These are phyloP conservation scores for Gossypium lobatum DNA, from an alignment of 441 rosid species.

Conservation along the genomic window DNA sequence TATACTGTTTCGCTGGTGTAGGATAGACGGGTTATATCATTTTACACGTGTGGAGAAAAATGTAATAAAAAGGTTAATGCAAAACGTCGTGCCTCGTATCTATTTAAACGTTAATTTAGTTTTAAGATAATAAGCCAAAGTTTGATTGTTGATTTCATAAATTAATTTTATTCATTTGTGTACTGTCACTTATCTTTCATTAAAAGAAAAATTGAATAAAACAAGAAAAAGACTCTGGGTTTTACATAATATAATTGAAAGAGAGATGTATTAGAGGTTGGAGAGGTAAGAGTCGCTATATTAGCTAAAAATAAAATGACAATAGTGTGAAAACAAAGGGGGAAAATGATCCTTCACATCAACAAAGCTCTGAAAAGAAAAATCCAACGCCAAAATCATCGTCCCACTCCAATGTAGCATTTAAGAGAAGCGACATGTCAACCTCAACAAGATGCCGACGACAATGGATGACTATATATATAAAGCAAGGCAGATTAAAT, in stretches of 20 bases:
- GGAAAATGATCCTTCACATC: not conserved
- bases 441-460: slow-evolving; percentile 1
- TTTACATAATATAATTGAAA: not conserved
- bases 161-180: not conserved
- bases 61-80: not conserved
- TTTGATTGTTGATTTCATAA: not conserved
- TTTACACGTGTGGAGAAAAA: not conserved
- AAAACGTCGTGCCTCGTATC: not conserved
- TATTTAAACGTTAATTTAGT: not conserved
- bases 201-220: not conserved
- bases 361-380: not conserved
- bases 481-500: not conserved
- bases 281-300: not conserved
- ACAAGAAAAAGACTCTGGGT: not conserved
- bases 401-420: not conserved
- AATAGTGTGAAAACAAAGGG: not conserved
- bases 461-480: not conserved
- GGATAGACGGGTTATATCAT: not conserved
- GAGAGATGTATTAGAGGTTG: not conserved
- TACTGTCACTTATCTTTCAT: not conserved
- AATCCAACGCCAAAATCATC: not conserved
- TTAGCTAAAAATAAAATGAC: not conserved
- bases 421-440: not conserved
- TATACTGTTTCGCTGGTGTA: not conserved
- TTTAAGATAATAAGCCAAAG: not conserved